phyloP scores from a whole-genome alignment of 148 eudicot genomes.

The Heliosperma pusillum region DNA sequence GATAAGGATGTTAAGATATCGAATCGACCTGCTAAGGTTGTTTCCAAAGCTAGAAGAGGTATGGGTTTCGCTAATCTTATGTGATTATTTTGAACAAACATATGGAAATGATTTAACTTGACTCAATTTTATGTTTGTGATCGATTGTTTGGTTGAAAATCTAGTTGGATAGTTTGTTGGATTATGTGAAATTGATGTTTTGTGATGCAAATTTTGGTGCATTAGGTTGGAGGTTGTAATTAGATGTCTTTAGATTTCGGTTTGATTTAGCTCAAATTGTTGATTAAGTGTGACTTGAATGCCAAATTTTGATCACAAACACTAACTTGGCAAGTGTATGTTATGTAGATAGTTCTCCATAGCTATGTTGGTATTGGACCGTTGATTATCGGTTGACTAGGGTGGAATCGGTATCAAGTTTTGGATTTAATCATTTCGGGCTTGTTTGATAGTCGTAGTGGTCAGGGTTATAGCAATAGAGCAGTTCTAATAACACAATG shows the following conservation, averaged over 20 bases:
- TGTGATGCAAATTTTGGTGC: background rate
- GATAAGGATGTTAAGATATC: background rate
- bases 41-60: conserved; percentile 10
- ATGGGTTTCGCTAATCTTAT: background rate
- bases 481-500: too few relatives aligned
- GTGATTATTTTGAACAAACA: too few relatives aligned
- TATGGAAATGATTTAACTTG: background rate
- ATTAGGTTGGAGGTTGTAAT: background rate
- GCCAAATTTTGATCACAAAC: background rate
- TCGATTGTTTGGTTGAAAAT: background rate
- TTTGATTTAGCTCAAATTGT: background rate
- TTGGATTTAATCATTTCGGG: background rate
- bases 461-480: too few relatives aligned
- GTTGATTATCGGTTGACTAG: background rate
- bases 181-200: background rate
- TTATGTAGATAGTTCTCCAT: background rate
- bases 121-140: background rate
- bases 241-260: background rate
- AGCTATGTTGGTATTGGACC: background rate
- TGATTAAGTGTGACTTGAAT: background rate
- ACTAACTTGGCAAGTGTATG: too few relatives aligned
- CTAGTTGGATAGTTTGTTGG: background rate
- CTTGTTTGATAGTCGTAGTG: background rate
- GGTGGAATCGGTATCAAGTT: background rate
- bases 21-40: conserved; percentile 24